Evolutionary conservation across 106 monocot genomes (phyloP).

Genomic region (Acorus gramineus): DNA sequence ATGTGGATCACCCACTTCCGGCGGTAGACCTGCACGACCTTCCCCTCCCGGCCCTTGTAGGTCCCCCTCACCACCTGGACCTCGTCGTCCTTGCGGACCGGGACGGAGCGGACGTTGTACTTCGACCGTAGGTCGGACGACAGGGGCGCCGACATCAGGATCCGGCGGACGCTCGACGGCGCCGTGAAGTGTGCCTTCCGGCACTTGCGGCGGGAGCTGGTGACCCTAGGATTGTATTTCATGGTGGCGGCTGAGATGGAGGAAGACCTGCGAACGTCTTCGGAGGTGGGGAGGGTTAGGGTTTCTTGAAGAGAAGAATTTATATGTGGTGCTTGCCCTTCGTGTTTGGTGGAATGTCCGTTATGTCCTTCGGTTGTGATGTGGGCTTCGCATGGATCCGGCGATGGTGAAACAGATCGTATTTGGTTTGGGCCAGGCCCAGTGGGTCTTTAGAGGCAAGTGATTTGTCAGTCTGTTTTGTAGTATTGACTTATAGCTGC

Average conservation of each 20-base stretch:
- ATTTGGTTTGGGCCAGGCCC: too few species aligned
- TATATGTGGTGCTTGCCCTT: too few species aligned
- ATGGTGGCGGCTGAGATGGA: constrained; percentile 1
- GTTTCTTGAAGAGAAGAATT: too few species aligned
- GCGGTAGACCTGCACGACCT: constrained; percentile 53
- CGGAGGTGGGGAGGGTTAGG: too few species aligned
- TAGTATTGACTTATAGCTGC: too few species aligned
- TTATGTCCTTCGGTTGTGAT: too few species aligned
- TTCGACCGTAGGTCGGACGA: constrained; percentile 28
- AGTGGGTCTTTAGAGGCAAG: too few species aligned
- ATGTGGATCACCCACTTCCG: constrained; percentile 46
- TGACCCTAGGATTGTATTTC: constrained; percentile 42
- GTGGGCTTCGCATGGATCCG: too few species aligned
- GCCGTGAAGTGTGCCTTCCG: constrained; percentile 58
- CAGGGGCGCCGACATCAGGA: constrained; percentile 46
- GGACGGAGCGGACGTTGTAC: constrained; percentile 27
- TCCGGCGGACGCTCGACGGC: constrained; percentile 35
- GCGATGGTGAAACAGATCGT: too few species aligned
- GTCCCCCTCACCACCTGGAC: constrained; percentile 44
- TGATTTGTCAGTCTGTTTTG: too few species aligned
- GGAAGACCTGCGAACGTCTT: too few species aligned
- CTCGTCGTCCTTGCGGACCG: constrained; percentile 29
- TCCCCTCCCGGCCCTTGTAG: constrained; percentile 46
- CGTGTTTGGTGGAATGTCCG: too few species aligned
- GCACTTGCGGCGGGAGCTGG: constrained; percentile 46